Conservation (phyloP, 805 yeast genomes). For the Wickerhamiella qilinensis region DNA sequence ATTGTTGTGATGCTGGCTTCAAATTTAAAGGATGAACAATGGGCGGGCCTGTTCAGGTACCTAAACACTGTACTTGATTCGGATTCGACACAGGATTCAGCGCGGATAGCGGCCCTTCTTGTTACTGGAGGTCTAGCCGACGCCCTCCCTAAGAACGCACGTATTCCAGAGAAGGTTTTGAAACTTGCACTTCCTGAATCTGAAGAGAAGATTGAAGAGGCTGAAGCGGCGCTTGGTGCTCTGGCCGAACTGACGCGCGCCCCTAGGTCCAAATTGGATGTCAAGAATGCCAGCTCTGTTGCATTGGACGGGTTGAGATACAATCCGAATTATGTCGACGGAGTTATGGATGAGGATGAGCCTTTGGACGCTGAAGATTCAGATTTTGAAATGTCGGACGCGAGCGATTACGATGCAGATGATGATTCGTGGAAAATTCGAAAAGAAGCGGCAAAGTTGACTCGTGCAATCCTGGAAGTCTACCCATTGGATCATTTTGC, state of each 20-base stretch:
- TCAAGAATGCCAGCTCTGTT: background rate
- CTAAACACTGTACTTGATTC: constrained; percentile 5
- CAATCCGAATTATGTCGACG: constrained; percentile 4
- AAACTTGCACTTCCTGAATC: background rate
- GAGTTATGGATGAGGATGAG: constrained; percentile 1
- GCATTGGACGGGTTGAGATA: background rate
- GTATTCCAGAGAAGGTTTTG: background rate
- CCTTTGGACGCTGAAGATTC: background rate
- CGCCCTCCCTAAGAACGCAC: background rate
- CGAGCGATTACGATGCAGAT: constrained; percentile 2
- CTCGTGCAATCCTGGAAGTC: background rate
- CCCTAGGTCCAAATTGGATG: background rate
- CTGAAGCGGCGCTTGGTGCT: constrained; percentile 33
- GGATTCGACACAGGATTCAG: background rate
- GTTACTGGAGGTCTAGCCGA: background rate
- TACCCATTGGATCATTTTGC: background rate
- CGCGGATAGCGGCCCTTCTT: background rate
- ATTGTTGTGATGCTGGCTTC: constrained; percentile 31
- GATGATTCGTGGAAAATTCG: constrained; percentile 5
- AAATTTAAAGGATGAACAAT: constrained; percentile 16
- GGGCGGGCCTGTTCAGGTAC: constrained; percentile 12
- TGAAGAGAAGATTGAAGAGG: constrained; percentile 24
- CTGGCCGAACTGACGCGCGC: constrained; percentile 17
- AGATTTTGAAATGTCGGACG: constrained; percentile 3
- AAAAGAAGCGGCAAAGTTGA: background rate